Base-by-base conservation (phyloP, 1,139 yeast genomes). In the Suhomyces bokatorum region DNA sequence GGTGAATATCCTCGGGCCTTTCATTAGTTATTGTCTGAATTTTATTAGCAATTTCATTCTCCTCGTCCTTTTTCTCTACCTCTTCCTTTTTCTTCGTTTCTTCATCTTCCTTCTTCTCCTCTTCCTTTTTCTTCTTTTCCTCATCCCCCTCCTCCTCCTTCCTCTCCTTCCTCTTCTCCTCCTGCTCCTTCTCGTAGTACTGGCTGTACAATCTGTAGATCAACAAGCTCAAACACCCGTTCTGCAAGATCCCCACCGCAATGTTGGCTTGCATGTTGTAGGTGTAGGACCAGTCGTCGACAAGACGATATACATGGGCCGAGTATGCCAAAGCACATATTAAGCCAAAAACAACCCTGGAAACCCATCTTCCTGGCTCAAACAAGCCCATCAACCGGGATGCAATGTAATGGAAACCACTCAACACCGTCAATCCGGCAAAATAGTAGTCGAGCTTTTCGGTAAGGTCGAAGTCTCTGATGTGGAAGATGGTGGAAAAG, bases 201-300 rank as follows among this genome's bases (percentile, higher is more conserved):
- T 61, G 53, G 30, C 59, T 54, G 56, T 73, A 73, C 29, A 73
- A 52, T 8, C 59, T 49, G 51, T 62, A 73, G 43, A 76, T 69
- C 31, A 67, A 53, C 26, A 59, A 45, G 30, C 52, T 61, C 57
- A 70, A 63, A 36, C 64, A 54, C n/a, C 77, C 52, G 62, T 90
- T 87, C 57, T 91, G 97, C 5, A 84, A 51, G 3, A 89, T 48
- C 0, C 97, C 99, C 43, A 89, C 77, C 1, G 77, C 64, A 2
- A 93, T 83, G 57, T 95, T 93, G 27, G 95, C 96, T 55, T 81
- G 77, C 98, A 93, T 93, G 67, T 93, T 93, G 64, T 93, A 93
- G 1, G 95, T 83, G 65, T 93, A 93, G 50, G 90, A 86, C 91
- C 97, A 93, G 55, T 84, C 85, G 12, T 79, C 63, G 32, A 84